Conservation (phyloP, 371 early-diverging fungal genomes). For the Mucor circinelloides region DNA sequence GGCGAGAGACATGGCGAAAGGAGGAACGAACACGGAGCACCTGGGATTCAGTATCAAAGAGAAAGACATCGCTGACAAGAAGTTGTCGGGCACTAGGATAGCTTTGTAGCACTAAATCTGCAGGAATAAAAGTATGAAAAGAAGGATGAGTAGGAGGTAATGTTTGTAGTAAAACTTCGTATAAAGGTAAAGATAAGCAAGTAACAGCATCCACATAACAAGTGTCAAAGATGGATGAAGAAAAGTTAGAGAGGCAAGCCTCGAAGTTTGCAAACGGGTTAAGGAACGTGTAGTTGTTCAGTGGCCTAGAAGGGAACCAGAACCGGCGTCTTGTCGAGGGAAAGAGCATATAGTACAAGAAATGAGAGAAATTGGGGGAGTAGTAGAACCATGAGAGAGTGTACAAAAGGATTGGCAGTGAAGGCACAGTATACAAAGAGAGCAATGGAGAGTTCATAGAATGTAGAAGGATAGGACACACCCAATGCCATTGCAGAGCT, state of each 20-base stretch:
- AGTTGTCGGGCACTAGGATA: not conserved
- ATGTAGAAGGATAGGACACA: constrained; percentile 1
- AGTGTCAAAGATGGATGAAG: not conserved
- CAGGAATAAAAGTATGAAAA: not conserved
- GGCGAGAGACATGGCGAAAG: not conserved
- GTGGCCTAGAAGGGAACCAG: too few species aligned
- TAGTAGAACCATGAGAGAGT: too few species aligned
- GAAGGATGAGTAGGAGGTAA: not conserved
- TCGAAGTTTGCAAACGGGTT: too few species aligned
- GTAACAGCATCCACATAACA: not conserved
- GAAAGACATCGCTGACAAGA: not conserved
- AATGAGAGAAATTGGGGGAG: too few species aligned
- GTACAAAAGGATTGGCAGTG: too few species aligned
- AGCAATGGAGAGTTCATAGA: not conserved
- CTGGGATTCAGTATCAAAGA: not conserved
- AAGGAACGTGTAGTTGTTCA: too few species aligned
- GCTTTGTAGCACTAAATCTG: not conserved
- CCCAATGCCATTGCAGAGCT: constrained; percentile 16
- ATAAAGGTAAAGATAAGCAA: not conserved
- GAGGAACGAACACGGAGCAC: not conserved
- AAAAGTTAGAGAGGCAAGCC: not conserved
- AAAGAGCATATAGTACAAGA: too few species aligned
- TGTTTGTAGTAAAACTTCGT: not conserved
- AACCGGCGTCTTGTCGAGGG: too few species aligned
- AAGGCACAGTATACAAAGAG: not conserved